Evolutionary conservation across 2,329 filamentous ascomycete genomes (phyloP), one percentile per base, ranked within the genome.

Genomic region (Ophiosphaerella herpotricha): DNA sequence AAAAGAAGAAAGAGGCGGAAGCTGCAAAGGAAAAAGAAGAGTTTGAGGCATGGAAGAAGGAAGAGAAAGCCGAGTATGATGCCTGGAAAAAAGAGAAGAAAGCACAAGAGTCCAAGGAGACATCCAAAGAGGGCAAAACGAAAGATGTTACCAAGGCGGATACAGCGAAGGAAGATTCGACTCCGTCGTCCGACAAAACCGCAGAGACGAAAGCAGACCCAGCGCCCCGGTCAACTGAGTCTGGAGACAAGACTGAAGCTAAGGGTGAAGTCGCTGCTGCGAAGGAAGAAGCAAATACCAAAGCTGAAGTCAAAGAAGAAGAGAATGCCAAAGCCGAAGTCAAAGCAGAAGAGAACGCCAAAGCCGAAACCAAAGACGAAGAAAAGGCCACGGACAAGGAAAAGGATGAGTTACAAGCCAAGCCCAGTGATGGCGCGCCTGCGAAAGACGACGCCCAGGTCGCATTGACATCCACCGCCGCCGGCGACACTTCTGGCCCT

Each of bases 41-140:
- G 3, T 63, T 73, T 39, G 61, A 73, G 23, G 55, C 66, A 8
- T 72, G 71, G 58, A 72, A 68, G 45, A 71, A 68, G 50, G 58
- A 65, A n/a, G 60, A 64, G 13, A 64, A 60, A 29, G 56, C 46
- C 0, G 61, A 63, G 14, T 64, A 60, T 14, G 57, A 64, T 12
- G 51, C 54, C 2, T 65, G 63, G 61, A 63, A 64, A 48, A 63
- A 44, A n/a, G 47, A 52, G 24, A 57, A 50, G 45, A 43, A 42
- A 31, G 47, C 50, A 32, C 40, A 31, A 8, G 46, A 53, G 23
- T 32, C 48, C 11, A 54, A 50, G 31, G 45, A 54, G n/a, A 38
- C 51, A 18, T 23, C 35, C 1, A 51, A 52, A 35, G 45, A 58
- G 14, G 32, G 48, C 16, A 14, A 33, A 26, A 24, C n/a, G 5